Evolutionary conservation across 352 stramenopile genomes (phyloP).

Genomic region (Pythium insidiosum): DNA sequence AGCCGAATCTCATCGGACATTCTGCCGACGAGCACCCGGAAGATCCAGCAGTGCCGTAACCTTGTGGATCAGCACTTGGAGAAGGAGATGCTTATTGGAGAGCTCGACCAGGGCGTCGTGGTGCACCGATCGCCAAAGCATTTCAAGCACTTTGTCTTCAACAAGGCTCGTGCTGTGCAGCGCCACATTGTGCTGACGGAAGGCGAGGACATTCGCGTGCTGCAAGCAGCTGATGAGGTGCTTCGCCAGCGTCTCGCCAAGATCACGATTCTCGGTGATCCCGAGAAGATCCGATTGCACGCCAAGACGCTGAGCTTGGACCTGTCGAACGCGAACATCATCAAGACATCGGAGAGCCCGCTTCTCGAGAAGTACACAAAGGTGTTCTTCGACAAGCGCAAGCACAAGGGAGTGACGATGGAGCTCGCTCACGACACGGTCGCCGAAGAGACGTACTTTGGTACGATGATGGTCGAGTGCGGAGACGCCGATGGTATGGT

Average conservation of each 20-base stretch:
- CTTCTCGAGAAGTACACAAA: conserved; percentile 52
- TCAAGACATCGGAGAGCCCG: conserved; percentile 39
- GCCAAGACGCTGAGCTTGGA: conserved; percentile 66
- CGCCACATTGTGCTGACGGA: conserved; percentile 82
- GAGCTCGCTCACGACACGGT: conserved; percentile 47
- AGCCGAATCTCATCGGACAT: conserved; percentile 57
- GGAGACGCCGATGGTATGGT: conserved; percentile 83
- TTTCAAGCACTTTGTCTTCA: conserved; percentile 82
- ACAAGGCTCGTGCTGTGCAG: conserved; percentile 59
- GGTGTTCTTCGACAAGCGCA: conserved; percentile 64
- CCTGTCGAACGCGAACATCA: conserved; percentile 44
- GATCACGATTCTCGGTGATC: conserved; percentile 72
- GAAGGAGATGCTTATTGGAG: conserved; percentile 55
- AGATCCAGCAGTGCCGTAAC: conserved; percentile 59
- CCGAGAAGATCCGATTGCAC: conserved; percentile 52
- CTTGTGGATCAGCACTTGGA: conserved; percentile 61
- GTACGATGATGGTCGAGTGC: conserved; percentile 80
- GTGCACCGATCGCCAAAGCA: conserved; percentile 71
- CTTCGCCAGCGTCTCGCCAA: conserved; percentile 56
- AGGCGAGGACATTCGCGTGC: conserved; percentile 69
- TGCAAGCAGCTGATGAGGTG: conserved; percentile 72
- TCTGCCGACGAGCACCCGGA: conserved; percentile 53
- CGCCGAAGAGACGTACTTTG: conserved; percentile 74
- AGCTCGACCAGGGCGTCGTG: conserved; percentile 52
- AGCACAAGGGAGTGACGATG: conserved; percentile 73